Evolutionary conservation across 2,329 filamentous ascomycete genomes (phyloP).

Genomic region (Fusarium falciforme): DNA sequence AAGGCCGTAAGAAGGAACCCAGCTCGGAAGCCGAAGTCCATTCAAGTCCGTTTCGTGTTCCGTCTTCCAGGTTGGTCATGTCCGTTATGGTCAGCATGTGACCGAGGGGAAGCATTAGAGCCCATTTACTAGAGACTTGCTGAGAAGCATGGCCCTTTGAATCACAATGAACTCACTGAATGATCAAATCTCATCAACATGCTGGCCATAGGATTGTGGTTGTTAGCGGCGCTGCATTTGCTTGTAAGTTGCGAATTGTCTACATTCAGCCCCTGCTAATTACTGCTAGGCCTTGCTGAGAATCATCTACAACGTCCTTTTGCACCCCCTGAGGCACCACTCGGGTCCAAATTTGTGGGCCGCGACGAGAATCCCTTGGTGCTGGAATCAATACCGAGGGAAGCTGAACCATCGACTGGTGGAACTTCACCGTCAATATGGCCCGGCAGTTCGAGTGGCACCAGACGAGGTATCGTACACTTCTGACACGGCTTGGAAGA

Average conservation of each 20-base stretch:
- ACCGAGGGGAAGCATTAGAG: neutral
- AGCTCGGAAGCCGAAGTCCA: conserved; percentile 32
- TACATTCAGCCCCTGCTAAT: fast-evolving
- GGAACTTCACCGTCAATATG: conserved; percentile 29
- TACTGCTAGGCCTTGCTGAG: neutral
- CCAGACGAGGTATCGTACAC: conserved; percentile 32
- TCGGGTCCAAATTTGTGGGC: conserved; percentile 30
- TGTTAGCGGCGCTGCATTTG: neutral
- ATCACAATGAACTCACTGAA: neutral
- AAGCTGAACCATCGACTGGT: conserved; percentile 26
- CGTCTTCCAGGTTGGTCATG: neutral
- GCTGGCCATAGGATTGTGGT: neutral
- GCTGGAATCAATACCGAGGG: conserved; percentile 31
- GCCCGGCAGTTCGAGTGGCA: conserved; percentile 27
- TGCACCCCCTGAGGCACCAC: conserved; percentile 26
- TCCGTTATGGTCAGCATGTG: neutral
- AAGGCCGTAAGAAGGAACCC: neutral
- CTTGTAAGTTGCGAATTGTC: neutral
- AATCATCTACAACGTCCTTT: conserved; percentile 18
- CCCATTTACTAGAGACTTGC: neutral
- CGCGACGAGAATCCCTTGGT: conserved; percentile 31
- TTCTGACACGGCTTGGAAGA: conserved; percentile 30
- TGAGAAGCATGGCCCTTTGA: fast-evolving
- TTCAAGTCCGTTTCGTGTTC: conserved; percentile 28
- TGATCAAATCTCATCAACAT: neutral